A percentile compares a stretch with the other conserved stretches of the same genome.
phyloP scores from a whole-genome alignment of 257 asterid species.

The Plantago ovata region DNA sequence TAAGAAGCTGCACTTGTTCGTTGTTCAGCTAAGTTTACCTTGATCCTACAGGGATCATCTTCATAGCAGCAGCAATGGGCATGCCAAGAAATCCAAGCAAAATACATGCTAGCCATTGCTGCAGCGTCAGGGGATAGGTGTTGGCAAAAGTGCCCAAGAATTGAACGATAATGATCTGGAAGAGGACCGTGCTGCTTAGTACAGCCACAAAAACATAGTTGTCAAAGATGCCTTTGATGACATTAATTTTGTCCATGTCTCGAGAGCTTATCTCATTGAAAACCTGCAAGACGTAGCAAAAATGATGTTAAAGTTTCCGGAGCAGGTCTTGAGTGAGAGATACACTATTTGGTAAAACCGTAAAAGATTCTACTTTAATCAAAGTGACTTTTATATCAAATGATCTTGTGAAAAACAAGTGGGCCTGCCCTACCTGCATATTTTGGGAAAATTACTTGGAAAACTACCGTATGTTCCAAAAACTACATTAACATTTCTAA shows the following conservation, averaged over 20 bases:
- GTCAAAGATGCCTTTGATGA: conserved; percentile 70
- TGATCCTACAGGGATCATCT: conserved; percentile 87
- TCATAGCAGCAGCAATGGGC: conserved; percentile 91
- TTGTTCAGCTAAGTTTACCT: conserved; percentile 19
- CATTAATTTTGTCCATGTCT: conserved; percentile 89
- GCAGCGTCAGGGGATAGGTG: conserved; percentile 73
- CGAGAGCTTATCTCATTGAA: conserved; percentile 95
- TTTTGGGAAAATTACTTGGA: too few relatives aligned
- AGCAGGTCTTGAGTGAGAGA: too few relatives aligned
- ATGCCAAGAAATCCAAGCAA: conserved; percentile 77
- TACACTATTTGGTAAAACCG: too few relatives aligned
- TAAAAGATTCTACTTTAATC: background rate
- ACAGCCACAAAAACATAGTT: conserved; percentile 77
- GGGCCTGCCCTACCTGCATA: too few relatives aligned
- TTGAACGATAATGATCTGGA: conserved; percentile 75
- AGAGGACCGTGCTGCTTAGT: conserved; percentile 63
- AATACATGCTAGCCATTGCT: conserved; percentile 68
- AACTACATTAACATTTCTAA: too few relatives aligned
- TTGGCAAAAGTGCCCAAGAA: conserved; percentile 80
- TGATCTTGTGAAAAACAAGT: too few relatives aligned
- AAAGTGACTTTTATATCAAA: background rate
- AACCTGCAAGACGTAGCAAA: conserved; percentile 46
- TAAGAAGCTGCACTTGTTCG: conserved; percentile 3
- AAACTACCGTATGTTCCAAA: too few relatives aligned
- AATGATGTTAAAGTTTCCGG: too few relatives aligned